These are phyloP conservation scores for Plasmodium ovale DNA, from an alignment of 169 alveolate species.

Conservation along the genomic window DNA sequence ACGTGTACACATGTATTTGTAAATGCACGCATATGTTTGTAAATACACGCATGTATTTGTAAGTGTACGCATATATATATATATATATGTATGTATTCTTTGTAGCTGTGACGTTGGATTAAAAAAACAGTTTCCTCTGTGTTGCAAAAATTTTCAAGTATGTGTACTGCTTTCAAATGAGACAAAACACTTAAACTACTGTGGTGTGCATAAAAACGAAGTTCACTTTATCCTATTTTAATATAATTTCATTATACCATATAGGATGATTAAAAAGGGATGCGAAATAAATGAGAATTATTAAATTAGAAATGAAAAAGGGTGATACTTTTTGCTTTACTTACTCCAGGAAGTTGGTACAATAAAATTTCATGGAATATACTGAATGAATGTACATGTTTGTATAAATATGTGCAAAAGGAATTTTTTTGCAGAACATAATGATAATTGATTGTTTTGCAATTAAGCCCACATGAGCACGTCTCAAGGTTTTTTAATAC, in stretches of 20 bases:
- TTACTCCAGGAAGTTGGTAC: neutral
- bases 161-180: constrained; percentile 1
- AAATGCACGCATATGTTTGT: neutral
- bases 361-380: constrained; percentile 3
- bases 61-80: neutral
- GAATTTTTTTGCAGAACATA: neutral
- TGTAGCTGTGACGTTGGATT: neutral
- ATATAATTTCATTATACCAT: constrained; percentile 54
- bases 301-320: constrained; percentile 65
- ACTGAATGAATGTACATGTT: neutral
- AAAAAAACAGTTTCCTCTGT: neutral
- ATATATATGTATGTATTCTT: constrained; percentile 16
- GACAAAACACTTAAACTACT: constrained; percentile 20
- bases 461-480: neutral
- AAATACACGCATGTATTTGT: too few species aligned
- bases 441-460: neutral
- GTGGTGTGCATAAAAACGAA: constrained; percentile 2
- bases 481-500: neutral
- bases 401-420: neutral
- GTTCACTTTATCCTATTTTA: constrained; percentile 18
- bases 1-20: constrained; percentile 1
- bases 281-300: constrained; percentile 5
- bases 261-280: constrained; percentile 35
- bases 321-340: neutral
- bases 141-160: constrained; percentile 1